These are phyloP conservation scores for Rossbeevera mucosa DNA, from an alignment of 768 basidiomycete species.

Conservation along the genomic window DNA sequence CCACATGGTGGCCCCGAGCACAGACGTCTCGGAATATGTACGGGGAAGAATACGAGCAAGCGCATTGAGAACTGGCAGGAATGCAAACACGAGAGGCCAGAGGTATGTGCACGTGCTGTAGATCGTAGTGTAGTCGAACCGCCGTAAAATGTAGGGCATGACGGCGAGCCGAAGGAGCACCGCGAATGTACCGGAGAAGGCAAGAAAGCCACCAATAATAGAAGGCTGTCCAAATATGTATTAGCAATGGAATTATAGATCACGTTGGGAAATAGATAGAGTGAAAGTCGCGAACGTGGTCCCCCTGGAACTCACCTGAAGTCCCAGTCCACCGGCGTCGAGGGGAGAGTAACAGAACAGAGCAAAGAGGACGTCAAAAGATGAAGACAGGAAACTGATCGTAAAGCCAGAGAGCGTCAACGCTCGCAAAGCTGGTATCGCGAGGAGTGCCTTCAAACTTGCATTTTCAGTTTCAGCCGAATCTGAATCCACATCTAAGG, in stretches of 20 bases:
- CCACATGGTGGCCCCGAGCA: conserved; percentile 38
- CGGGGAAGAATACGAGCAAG: neutral
- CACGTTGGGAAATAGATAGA: neutral
- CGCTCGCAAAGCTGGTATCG: neutral
- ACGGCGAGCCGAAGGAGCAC: conserved; percentile 44
- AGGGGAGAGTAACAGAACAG: neutral
- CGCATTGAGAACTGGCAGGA: conserved; percentile 2
- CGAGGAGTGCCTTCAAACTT: neutral
- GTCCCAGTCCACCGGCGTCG: conserved; percentile 30
- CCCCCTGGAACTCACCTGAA: conserved; percentile 39
- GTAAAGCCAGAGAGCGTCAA: neutral
- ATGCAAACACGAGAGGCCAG: conserved; percentile 4
- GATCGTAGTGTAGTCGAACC: conserved; percentile 5
- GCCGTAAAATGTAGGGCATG: conserved; percentile 35
- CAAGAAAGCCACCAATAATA: conserved; percentile 54
- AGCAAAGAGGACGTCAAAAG: neutral
- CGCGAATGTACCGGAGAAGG: conserved; percentile 45
- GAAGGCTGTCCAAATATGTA: conserved; percentile 34
- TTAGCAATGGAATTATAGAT: conserved; percentile 12
- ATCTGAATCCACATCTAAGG: neutral
- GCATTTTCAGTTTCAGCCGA: neutral
- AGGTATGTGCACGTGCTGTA: conserved; percentile 5
- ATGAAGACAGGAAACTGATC: neutral
- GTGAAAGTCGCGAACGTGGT: neutral
- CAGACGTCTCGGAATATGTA: neutral